Base-by-base conservation (phyloP, 148 eudicot genomes). In the Rhododendron williamsianum region DNA sequence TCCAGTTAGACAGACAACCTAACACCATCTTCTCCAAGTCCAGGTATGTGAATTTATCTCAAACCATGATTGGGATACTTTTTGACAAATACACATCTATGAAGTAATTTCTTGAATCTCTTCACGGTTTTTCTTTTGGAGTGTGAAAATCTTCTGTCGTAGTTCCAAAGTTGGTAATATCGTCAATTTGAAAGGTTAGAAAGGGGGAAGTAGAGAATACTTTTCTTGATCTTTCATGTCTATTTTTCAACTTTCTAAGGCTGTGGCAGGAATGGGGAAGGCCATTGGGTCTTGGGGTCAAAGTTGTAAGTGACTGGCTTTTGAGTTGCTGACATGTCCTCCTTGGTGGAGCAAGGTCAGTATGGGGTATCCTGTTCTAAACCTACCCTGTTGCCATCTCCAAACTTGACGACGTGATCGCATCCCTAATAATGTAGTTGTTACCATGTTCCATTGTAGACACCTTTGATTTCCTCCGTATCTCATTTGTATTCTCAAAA, bases 371-470 rank as follows among this genome's bases (percentile, higher is more conserved):
- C 79, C 79, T 76, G 46, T 18, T 38, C 46, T 38, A 38, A 74
- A 74, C 48, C 25, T 36, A 36, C 46, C 78, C 78, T 74, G 49
- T 76, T 76, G 12, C 49, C 79, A 76, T 76, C n/a, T 76, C 79
- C 12, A 19, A n/a, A 36, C 23, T 35, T 74, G 46, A 19, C 79
- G 2, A 38, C 78, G 18, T 76, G 78, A 76, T 76, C 78, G 11
- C 78, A 76, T 72, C 78, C 48, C n/a, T 76, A 36, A 15, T 35
- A 41, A 36, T 21, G 9, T 58, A 58, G 25, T 25, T 67, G 33
- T 41, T 38, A 36, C 23, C 23, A 16, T 38, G 21, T 74, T 74
- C 38, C 46, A 35, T 15, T 74, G 25, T 74, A 74, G 1, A 6
- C 23, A 74, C 43, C 23, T 74, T 35, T 74, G 43, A 18, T 35